A percentile compares a stretch with the other conserved stretches of the same genome.
phyloP scores from a whole-genome alignment of 108 stramenopile genomes.

The Discostella stelligeroides region DNA sequence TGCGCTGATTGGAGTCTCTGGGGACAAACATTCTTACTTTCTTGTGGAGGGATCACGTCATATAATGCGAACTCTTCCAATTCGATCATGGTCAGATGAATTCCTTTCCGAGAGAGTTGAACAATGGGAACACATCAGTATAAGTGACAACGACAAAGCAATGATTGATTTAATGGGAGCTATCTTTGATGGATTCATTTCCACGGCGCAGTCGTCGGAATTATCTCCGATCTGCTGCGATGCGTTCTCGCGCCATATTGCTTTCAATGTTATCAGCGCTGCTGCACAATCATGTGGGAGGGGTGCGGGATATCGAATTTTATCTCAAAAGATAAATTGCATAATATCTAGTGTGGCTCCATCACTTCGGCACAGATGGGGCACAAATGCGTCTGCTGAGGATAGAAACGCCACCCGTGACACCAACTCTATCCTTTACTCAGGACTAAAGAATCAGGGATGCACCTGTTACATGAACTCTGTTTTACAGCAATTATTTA shows the following conservation, averaged over 20 bases:
- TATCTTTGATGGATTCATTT: conserved; percentile 86
- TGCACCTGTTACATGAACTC: conserved; percentile 99
- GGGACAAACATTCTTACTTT: conserved; percentile 35
- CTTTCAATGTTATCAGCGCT: conserved; percentile 76
- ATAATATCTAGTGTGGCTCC: conserved; percentile 73
- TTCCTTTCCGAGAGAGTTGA: neutral
- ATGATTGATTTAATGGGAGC: conserved; percentile 85
- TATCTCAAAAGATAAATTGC: conserved; percentile 59
- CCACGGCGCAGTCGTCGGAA: conserved; percentile 62
- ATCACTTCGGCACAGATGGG: conserved; percentile 79
- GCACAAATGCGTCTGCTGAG: conserved; percentile 49
- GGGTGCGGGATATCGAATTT: conserved; percentile 65
- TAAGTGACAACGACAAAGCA: conserved; percentile 42
- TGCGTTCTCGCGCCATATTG: conserved; percentile 76
- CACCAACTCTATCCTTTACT: conserved; percentile 71
- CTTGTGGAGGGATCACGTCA: conserved; percentile 58
- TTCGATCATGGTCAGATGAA: conserved; percentile 63
- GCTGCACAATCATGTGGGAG: conserved; percentile 66
- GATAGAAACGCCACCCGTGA: conserved; percentile 40
- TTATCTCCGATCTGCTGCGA: conserved; percentile 79
- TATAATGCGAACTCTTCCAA: conserved; percentile 48
- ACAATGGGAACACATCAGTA: neutral
- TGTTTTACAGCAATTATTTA: conserved; percentile 94
- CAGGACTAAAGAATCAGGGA: conserved; percentile 95
- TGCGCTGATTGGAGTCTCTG: conserved; percentile 66